Evolutionary conservation across 2,329 filamentous ascomycete genomes (phyloP), one percentile per base, ranked within the genome.

Genomic region (Capronia coronata): DNA sequence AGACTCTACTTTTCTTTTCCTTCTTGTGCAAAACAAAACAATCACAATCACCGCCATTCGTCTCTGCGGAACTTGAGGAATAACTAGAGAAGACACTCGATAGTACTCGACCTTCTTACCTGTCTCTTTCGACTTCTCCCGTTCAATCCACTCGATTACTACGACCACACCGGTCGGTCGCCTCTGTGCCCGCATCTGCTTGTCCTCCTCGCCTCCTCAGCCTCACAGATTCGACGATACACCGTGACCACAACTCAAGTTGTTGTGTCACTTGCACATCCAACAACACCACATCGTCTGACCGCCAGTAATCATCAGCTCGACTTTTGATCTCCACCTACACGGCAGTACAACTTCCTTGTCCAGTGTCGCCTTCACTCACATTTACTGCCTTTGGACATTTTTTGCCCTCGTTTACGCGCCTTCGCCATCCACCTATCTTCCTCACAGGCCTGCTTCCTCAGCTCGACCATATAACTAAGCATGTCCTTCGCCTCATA

Each of bases 401-500:
- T n/a, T n/a, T n/a, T n/a, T n/a, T n/a, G n/a, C n/a, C n/a, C n/a
- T n/a, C n/a, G n/a, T n/a, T 30, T 30, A 7, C 27, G 27, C 27
- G 27, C n/a, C n/a, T n/a, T n/a, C 30, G 6, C 6, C 27, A 22
- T 21, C 4, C 30, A 9, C 27, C 13, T 6, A 4, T 23, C 9
- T n/a, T 19, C 16, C n/a, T 1, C 18, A 14, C n/a, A 5, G 29
- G 29, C 32, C 43, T 38, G 10, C 30, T 29, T 11, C 11, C 30
- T 14, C 6, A 6, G 5, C 14, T 37, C 34, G 14, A 37, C 14
- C 19, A 19, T n/a, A 19, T 43, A 42, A 46, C 16, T 43, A 40
- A 48, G 37, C 11, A 56, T 56, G 54, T 16, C 41, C 32, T 40
- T 18, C 48, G 41, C 54, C 29, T 51, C 46, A 30, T 56, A 45